Percentiles rank a stretch among this genome's conserved stretches.
These are phyloP conservation scores for Ramalina peruviana DNA, from an alignment of 495 filamentous ascomycete species.

Conservation along the genomic window DNA sequence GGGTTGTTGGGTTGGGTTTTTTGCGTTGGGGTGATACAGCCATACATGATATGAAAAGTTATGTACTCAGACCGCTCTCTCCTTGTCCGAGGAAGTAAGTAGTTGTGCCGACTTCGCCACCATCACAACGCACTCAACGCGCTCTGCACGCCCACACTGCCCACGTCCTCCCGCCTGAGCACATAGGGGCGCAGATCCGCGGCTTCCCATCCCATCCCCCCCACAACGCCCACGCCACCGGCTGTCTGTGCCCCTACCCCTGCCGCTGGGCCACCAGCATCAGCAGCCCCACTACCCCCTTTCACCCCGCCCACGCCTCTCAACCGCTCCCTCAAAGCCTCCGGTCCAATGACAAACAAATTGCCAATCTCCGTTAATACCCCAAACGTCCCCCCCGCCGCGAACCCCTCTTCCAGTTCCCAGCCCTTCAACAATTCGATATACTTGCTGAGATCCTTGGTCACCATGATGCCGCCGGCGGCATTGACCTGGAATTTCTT, in stretches of 20 bases:
- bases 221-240: conserved; percentile 9
- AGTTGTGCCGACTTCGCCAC: too few relatives aligned
- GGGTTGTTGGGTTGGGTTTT: too few relatives aligned
- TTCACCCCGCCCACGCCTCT: conserved; percentile 32
- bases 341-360: conserved; percentile 85
- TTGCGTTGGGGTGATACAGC: too few relatives aligned
- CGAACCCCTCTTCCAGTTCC: conserved; percentile 47
- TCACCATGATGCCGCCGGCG: conserved; percentile 85
- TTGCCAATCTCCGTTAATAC: conserved; percentile 87
- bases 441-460: conserved; percentile 90
- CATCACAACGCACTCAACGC: conserved; percentile 48
- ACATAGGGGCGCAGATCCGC: conserved; percentile 72
- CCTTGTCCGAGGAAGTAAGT: too few relatives aligned
- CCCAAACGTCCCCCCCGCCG: conserved; percentile 55
- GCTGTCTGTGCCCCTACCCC: conserved; percentile 41
- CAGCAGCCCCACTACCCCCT: conserved; percentile 3
- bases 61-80: too few relatives aligned
- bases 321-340: conserved; percentile 72
- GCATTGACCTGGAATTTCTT: conserved; percentile 85
- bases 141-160: conserved; percentile 65
- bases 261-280: conserved; percentile 7
- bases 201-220: conserved; percentile 6
- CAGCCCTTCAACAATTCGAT: conserved; percentile 67
- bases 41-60: too few relatives aligned
- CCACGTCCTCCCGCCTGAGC: conserved; percentile 64